Conservation (phyloP, 2,329 filamentous ascomycete genomes). For the Nannizzia gypsea region DNA sequence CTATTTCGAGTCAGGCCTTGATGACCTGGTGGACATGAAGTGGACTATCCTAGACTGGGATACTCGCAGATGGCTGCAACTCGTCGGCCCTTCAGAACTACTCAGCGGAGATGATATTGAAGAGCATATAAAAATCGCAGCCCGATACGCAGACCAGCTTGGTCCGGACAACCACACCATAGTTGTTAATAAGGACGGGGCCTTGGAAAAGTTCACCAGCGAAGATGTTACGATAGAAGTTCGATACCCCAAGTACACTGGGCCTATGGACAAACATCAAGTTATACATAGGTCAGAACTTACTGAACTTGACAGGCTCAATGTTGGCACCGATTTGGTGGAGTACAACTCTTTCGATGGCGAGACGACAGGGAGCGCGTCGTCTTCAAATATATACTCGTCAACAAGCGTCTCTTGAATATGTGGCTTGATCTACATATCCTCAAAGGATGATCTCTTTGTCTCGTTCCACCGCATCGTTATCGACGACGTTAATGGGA, state of each 20-base stretch:
- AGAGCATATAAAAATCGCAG: background rate
- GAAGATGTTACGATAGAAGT: conserved; percentile 7
- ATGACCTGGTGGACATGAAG: background rate
- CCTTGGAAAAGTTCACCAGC: conserved; percentile 1
- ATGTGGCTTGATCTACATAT: conserved; percentile 10
- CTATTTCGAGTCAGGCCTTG: background rate
- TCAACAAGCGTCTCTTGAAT: conserved; percentile 3
- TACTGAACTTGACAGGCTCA: conserved; percentile 8
- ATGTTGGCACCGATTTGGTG: conserved; percentile 6
- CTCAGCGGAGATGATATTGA: conserved; percentile 5
- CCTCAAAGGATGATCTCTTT: conserved; percentile 7
- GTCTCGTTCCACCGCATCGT: conserved; percentile 8
- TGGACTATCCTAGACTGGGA: conserved; percentile 10
- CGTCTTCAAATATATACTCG: conserved; percentile 10
- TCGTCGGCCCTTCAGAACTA: conserved; percentile 4
- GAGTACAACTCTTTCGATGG: background rate
- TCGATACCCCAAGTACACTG: conserved; percentile 5
- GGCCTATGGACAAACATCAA: background rate
- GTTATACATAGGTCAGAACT: conserved; percentile 7
- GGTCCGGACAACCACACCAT: conserved; percentile 1
- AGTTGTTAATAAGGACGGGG: background rate
- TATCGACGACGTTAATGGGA: conserved; percentile 8
- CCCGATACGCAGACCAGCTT: conserved; percentile 5
- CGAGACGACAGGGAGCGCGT: background rate
- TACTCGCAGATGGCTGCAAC: conserved; percentile 8